Evolutionary conservation across 108 stramenopile genomes (phyloP), one percentile per base, ranked within the genome.

Genomic region (Nitzschia sp.): DNA sequence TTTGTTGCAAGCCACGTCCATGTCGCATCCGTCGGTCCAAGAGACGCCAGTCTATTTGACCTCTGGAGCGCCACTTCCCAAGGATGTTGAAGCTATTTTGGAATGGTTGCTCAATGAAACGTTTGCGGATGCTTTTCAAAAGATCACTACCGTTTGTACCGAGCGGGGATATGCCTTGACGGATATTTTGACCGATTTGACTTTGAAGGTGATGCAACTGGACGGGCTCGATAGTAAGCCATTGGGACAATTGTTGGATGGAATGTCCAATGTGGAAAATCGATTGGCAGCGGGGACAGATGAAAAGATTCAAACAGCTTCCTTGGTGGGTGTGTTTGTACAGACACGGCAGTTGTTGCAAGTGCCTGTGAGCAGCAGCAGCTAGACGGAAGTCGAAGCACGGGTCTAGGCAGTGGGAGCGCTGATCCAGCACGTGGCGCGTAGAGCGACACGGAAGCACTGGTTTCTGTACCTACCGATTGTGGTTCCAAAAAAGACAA

Each of bases 1-100:
- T 70, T 77, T 95, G 55, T 64, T 95, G 71, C 94, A 95, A 63
- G 84, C 90, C 21, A 88, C 94, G 19, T 71, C 86, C 80, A 95
- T 95, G 94, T 84, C 88, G 14, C 41, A 57, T 17, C 46, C 38
- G 20, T 26, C 38, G 12, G 19, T 37, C 29, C 10, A 40, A 44
- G 17, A 29, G 10, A 15, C 67, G 7, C 10, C 53, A 5, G 94
- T 95, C 15, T 95, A 89, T 65, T 74, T 90, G 66, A 93, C 91
- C 0, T 82, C 85, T 57, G 94, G 94, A 0, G 88, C 94, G 9
- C 91, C 92, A 8, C 60, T 93, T 43, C 94, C 94, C 7, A 54
- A 54, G 20, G 88, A 92, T 76, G 77, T 91, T 24, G 69, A 81
- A 10, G 39, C 40, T 14, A 86, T 91, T 34, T 51, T 89, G 59